Percentiles rank a stretch among this genome's conserved stretches.
These are phyloP conservation scores for Thraustochytrium striatum DNA, from an alignment of 352 stramenopile species.

Conservation along the genomic window DNA sequence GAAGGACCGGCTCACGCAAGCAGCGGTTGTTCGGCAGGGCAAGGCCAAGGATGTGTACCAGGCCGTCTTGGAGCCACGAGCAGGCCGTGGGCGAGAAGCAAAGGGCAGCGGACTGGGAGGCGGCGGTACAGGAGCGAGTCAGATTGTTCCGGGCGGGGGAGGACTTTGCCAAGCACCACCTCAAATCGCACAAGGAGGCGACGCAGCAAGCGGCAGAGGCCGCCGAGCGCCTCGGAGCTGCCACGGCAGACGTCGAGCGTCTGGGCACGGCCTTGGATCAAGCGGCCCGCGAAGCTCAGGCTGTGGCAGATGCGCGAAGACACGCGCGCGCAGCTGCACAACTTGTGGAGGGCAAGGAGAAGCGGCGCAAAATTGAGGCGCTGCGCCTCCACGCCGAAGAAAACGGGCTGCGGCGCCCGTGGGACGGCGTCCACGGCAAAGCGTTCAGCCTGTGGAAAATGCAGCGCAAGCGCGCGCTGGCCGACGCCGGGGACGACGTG, in stretches of 20 bases:
- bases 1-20: not conserved
- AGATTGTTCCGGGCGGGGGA: not conserved
- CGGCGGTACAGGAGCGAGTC: not conserved
- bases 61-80: not conserved
- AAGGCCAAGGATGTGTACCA: too few relatives aligned
- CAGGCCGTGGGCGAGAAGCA: not conserved
- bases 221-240: too few relatives aligned
- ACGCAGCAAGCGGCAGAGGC: not conserved
- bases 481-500: conserved; percentile 9
- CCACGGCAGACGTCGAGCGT: too few relatives aligned
- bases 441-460: conserved; percentile 27
- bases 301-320: not conserved
- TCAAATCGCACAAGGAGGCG: conserved; percentile 5
- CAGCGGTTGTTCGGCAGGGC: too few relatives aligned
- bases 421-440: conserved; percentile 4
- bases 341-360: not conserved
- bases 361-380: not conserved
- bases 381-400: not conserved
- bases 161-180: not conserved
- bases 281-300: not conserved
- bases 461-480: conserved; percentile 5
- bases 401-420: not conserved
- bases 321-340: not conserved
- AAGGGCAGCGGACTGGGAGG: not conserved
- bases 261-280: too few relatives aligned